Evolutionary conservation across 2,329 filamentous ascomycete genomes (phyloP), one percentile per base, ranked within the genome.

Genomic region (Microdochium nivale): DNA sequence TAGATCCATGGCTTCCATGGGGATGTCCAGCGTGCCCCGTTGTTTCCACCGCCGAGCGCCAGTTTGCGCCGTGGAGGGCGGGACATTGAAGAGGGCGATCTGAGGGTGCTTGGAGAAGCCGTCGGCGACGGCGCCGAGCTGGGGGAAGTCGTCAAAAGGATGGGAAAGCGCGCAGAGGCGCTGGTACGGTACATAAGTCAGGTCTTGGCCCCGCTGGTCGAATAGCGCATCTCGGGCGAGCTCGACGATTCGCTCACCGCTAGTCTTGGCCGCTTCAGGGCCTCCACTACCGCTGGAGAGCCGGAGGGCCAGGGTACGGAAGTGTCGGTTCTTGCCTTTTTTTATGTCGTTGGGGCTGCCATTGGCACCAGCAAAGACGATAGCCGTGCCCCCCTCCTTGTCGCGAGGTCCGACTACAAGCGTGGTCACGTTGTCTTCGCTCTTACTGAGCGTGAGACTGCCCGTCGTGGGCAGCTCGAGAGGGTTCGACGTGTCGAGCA

Each of bases 401-500:
- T 13, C 13, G 68, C 62, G 78, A 63, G 71, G 78, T 57, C 89
- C 83, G 50, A 86, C 81, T 43, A 84, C 89, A 49, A 96, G 76
- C 51, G 87, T 91, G 57, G 87, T 90, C 53, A 95, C 88, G 52
- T 87, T 95, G 69, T 97, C 92, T 71, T 96, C 91, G 63, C 91
- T 83, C 59, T 83, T 79, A 55, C 87, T 87, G 48, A 96, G 81
- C 53, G 90, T 83, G 62, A 92, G 76, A 59, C 95, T 88, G 57
- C 84, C 81, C 23, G 78, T 73, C 58, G 86, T 73, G 56, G 83
- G 77, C 49, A 89, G 72, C 48, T 84, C 80, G 52, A 81, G 75
- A 35, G 80, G 83, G 60, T 73, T 74, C 19, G 80, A 82, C n/a
- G 84, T 78, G 65, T 92, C 84, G 56, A 95, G 76, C 14, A 90